Base-by-base conservation (phyloP, 495 filamentous ascomycete species). In the Filosporella fistucella region DNA sequence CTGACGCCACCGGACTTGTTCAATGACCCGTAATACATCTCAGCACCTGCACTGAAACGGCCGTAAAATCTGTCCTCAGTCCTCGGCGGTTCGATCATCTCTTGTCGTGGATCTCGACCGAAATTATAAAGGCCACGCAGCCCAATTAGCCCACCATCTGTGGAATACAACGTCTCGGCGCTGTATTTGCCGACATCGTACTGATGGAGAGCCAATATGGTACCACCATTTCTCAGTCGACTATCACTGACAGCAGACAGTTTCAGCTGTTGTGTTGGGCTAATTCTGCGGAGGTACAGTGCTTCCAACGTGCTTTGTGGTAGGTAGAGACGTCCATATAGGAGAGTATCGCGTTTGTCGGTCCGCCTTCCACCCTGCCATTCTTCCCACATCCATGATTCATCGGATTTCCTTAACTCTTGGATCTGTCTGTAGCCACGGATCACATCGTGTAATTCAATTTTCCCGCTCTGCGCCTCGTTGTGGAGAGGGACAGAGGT, bases 81-180 rank as follows among this genome's bases (percentile, higher is more conserved):
- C 16, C 49, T 43, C 17, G 43, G 25, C 18, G 63, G 61, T 12
- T 55, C 47, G 12, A 52, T 63, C 2, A 55, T 37, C 8, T 61
- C 29, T 17, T 70, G 61, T 22, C 78, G 74, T 17, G 86, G 85
- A 58, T 96, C 86, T 5, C 81, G 78, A 21, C 91, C 93, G 55
- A 96, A 96, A 61, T 97, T 98, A 65, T 94, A 97, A 0, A 98
- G 71, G 1, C 89, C 93, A 4, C 90, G 79, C 49, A 91, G 72
- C 17, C 93, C 93, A 52, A 97, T 74, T 13, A 97, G 74, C 4
- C 88, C 86, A 22, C 89, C 91, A 55, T 96, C 91, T 0, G 93
- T 91, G 49, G 87, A 94, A 63, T 89, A 93, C 4, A 98, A 77
- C 39, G 89, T 91, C 60, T 98, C 93, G 5, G 87, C 80, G 56